phyloP scores from a whole-genome alignment of 306 rosid species.

The Rosa rugosa region DNA sequence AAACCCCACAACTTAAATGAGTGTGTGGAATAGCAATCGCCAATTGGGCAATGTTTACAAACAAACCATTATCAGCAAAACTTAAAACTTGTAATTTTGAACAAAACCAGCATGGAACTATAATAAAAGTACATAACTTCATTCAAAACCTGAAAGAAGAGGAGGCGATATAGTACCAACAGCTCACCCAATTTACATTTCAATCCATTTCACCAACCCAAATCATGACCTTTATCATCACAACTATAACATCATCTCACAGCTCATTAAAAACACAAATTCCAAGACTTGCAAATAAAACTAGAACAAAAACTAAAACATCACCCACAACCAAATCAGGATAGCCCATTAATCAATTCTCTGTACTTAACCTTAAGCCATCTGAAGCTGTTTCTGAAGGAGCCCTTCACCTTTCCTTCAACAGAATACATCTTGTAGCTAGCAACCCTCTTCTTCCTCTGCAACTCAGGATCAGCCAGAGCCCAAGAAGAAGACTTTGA shows the following conservation, averaged over 20 bases:
- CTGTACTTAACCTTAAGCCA: conserved; percentile 86
- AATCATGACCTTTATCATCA: neutral
- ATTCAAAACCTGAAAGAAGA: neutral
- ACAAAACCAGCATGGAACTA: neutral
- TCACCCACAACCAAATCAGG: conserved; percentile 27
- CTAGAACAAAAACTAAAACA: neutral
- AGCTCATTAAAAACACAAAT: conserved; percentile 1
- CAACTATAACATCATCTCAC: neutral
- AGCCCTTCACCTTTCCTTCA: conserved; percentile 85
- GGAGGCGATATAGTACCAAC: neutral
- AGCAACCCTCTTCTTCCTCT: conserved; percentile 87
- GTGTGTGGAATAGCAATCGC: neutral
- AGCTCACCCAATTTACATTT: conserved; percentile 8
- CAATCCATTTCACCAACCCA: neutral
- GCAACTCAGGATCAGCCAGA: conserved; percentile 73
- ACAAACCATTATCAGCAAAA: neutral
- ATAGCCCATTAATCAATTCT: conserved; percentile 69
- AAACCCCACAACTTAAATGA: neutral
- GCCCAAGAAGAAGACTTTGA: conserved; percentile 46
- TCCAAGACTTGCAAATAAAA: conserved; percentile 8
- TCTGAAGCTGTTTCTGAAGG: conserved; percentile 80
- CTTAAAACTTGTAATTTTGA: neutral
- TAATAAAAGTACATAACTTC: neutral
- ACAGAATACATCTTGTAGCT: conserved; percentile 85
- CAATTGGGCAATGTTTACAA: neutral